Conservation (phyloP, 1,284 basidiomycete species). For the Ganoderma sp. region DNA sequence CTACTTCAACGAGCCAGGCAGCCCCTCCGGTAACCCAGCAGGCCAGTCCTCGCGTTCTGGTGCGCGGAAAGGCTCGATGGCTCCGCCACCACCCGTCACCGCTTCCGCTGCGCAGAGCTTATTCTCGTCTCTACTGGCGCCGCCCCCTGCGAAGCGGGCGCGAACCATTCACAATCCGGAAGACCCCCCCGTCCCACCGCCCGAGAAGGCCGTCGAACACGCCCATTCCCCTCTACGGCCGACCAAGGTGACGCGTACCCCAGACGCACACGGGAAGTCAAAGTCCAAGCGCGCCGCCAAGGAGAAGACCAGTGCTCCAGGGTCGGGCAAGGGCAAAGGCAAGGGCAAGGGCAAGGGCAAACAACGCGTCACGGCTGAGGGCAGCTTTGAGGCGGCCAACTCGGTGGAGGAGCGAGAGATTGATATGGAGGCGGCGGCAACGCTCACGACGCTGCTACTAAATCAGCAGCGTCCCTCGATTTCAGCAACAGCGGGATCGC, state of each 20-base stretch:
- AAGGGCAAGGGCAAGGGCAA: slow-evolving; percentile 44
- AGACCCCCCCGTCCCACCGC: slow-evolving; percentile 69
- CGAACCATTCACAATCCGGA: slow-evolving; percentile 74
- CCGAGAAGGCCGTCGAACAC: slow-evolving; percentile 42
- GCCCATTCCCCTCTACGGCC: slow-evolving; percentile 37
- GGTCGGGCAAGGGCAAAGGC: slow-evolving; percentile 59
- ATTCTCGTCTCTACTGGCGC: slow-evolving; percentile 74
- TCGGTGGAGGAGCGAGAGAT: slow-evolving; percentile 56
- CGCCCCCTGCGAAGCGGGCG: slow-evolving; percentile 73
- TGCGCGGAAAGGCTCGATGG: slow-evolving; percentile 51
- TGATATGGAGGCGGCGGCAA: slow-evolving; percentile 81
- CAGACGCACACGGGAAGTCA: slow-evolving; percentile 43
- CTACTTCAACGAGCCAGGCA: slow-evolving; percentile 54
- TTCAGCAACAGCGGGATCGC: slow-evolving; percentile 62
- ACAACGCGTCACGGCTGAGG: slow-evolving; percentile 36
- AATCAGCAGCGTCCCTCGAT: slow-evolving; percentile 66
- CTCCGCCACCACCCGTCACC: slow-evolving; percentile 51
- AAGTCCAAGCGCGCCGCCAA: slow-evolving; percentile 37
- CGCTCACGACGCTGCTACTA: slow-evolving; percentile 68
- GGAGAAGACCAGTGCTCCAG: slow-evolving; percentile 42
- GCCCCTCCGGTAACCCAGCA: slow-evolving; percentile 19
- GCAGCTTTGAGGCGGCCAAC: slow-evolving; percentile 27
- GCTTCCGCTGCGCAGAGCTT: slow-evolving; percentile 59
- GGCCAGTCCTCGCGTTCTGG: slow-evolving; percentile 38
- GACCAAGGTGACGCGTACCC: slow-evolving; percentile 32